These are phyloP conservation scores for Angophora floribunda DNA, from an alignment of 345 rosid species.

Conservation along the genomic window DNA sequence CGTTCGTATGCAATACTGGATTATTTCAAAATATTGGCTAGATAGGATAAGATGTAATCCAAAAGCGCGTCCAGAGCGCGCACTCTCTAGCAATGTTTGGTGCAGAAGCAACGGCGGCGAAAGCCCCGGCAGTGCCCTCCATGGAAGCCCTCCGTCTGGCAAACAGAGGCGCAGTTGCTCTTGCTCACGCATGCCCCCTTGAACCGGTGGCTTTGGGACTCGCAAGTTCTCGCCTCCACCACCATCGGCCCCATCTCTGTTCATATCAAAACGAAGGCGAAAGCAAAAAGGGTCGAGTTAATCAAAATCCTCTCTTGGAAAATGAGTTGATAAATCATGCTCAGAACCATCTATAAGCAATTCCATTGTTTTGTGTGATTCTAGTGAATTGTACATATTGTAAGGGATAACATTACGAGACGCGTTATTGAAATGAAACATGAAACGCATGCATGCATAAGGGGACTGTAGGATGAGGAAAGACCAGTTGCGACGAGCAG, in stretches of 20 bases:
- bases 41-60: background rate
- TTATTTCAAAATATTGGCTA: background rate
- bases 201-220: conserved; percentile 28
- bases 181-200: conserved; percentile 16
- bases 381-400: background rate
- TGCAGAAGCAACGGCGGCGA: conserved; percentile 34
- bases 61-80: background rate
- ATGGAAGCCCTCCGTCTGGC: conserved; percentile 28
- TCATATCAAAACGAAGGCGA: background rate
- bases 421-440: background rate
- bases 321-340: background rate
- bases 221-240: conserved; percentile 26
- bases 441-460: background rate
- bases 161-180: conserved; percentile 20
- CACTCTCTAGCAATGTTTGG: conserved; percentile 9
- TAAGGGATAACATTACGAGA: background rate
- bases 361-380: background rate
- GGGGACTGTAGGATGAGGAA: background rate
- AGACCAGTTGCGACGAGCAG: background rate
- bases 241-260: conserved; percentile 1
- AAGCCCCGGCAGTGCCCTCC: conserved; percentile 30
- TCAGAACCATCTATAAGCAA: background rate
- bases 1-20: background rate
- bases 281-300: background rate
- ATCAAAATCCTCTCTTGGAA: background rate